Conservation (phyloP, 495 filamentous ascomycete species). For the Penicillium canescens region DNA sequence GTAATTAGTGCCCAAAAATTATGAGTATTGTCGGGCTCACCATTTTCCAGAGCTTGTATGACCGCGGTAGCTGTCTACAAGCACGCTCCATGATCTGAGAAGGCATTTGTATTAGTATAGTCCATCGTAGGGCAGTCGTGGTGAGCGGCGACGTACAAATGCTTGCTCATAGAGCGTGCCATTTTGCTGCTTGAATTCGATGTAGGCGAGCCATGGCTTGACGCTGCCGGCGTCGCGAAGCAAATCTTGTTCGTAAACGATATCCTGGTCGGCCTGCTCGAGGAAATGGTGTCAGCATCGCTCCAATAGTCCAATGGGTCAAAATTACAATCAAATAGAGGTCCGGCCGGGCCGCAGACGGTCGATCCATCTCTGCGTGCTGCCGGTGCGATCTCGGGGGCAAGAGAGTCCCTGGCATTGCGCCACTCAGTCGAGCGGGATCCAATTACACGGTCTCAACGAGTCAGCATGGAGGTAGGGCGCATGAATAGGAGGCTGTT, state of each 20-base stretch:
- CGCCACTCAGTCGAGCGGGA: constrained; percentile 47
- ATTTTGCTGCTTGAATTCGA: constrained; percentile 87
- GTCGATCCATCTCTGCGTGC: constrained; percentile 49
- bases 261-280: constrained; percentile 76
- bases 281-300: constrained; percentile 11
- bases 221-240: constrained; percentile 80
- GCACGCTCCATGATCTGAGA: constrained; percentile 76
- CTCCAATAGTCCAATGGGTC: constrained; percentile 8
- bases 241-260: constrained; percentile 95
- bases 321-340: constrained; percentile 72
- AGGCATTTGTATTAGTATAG: constrained; percentile 7
- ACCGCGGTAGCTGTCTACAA: constrained; percentile 83
- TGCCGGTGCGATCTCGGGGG: constrained; percentile 54
- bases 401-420: constrained; percentile 65
- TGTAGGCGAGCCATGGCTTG: constrained; percentile 95
- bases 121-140: neutral
- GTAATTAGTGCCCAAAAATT: constrained; percentile 1
- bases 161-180: constrained; percentile 87
- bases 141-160: constrained; percentile 58
- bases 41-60: constrained; percentile 99
- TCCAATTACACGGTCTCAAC: constrained; percentile 36
- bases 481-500: constrained; percentile 28
- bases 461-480: constrained; percentile 25
- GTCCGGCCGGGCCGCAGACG: constrained; percentile 54
- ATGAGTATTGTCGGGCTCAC: constrained; percentile 39